A percentile compares a stretch with the other conserved stretches of the same genome.
phyloP scores from a whole-genome alignment of 495 filamentous ascomycete genomes.

The Aspergillus taichungensis region DNA sequence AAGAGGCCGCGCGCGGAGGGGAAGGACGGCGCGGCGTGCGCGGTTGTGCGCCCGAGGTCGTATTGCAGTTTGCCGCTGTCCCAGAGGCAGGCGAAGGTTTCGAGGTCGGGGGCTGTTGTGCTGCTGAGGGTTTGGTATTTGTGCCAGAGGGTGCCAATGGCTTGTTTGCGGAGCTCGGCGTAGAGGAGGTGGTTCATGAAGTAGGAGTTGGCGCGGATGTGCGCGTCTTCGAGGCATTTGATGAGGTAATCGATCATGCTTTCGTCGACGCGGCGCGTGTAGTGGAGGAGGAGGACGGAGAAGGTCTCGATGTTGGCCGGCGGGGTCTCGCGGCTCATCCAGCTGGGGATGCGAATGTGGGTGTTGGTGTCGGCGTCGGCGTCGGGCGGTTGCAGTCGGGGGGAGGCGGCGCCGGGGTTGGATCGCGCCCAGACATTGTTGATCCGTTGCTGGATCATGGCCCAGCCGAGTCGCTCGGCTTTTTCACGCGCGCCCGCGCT shows the following conservation, averaged over 20 bases:
- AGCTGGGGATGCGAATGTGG: conserved; percentile 21
- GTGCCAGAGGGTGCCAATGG: conserved; percentile 43
- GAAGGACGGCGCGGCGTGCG: conserved; percentile 19
- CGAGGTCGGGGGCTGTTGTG: conserved; percentile 49
- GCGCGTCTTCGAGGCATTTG: conserved; percentile 45
- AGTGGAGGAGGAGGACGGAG: conserved; percentile 62
- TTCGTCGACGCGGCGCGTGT: conserved; percentile 50
- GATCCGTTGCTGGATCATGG: conserved; percentile 62
- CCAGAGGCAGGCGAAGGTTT: conserved; percentile 65
- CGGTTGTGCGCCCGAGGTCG: conserved; percentile 33
- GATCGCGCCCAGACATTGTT: conserved; percentile 43
- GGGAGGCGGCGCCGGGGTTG: conserved; percentile 11
- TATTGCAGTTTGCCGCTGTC: conserved; percentile 46
- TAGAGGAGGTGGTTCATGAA: conserved; percentile 70
- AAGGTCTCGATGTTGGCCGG: conserved; percentile 70
- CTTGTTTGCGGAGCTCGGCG: conserved; percentile 44
- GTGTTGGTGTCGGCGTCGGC: conserved; percentile 7
- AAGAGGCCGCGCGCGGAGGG: conserved; percentile 48
- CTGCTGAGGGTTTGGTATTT: conserved; percentile 45
- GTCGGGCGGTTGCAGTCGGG: conserved; percentile 2
- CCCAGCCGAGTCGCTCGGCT: conserved; percentile 65
- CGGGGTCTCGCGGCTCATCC: conserved; percentile 36
- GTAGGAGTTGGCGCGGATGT: conserved; percentile 56
- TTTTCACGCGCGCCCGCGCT: conserved; percentile 42
- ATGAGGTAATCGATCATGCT: conserved; percentile 48